These are phyloP conservation scores for Suzukiozyma palmioleophila DNA, from an alignment of 1,139 yeast species.

Conservation along the genomic window DNA sequence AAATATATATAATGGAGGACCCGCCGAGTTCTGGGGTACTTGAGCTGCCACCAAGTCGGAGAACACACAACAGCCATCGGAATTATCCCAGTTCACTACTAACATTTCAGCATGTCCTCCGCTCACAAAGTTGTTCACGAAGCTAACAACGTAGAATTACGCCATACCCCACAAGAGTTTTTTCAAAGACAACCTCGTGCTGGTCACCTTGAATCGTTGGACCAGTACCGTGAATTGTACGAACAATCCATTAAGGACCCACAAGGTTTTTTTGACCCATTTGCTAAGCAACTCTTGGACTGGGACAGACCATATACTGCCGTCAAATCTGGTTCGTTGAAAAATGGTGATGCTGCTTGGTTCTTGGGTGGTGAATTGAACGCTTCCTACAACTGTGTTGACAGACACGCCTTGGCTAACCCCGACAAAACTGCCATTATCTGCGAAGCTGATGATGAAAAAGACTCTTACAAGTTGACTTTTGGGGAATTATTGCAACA, in stretches of 20 bases:
- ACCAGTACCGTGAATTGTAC: conserved; percentile 74
- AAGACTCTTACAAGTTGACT: conserved; percentile 68
- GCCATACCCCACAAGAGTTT: conserved; percentile 72
- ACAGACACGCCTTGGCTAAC: conserved; percentile 83
- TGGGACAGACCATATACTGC: conserved; percentile 84
- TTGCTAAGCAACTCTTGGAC: conserved; percentile 71
- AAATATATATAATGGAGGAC: no score
- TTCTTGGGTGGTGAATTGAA: conserved; percentile 90
- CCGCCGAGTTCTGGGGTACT: no score
- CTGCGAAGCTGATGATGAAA: conserved; percentile 93
- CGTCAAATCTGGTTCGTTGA: conserved; percentile 69
- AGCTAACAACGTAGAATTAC: conserved; percentile 63
- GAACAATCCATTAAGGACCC: conserved; percentile 78
- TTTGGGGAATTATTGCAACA: conserved; percentile 83
- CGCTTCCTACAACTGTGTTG: conserved; percentile 94
- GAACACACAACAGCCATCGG: no score
- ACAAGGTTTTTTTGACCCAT: conserved; percentile 75
- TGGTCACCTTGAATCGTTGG: conserved; percentile 47
- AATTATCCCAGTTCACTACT: no score
- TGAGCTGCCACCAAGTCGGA: no score
- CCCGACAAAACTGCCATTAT: conserved; percentile 89
- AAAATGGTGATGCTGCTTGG: conserved; percentile 86
- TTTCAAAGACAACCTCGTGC: conserved; percentile 64
- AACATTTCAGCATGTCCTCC: no score
- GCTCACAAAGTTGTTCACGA: conserved; percentile 65